Conservation (phyloP, 2,329 filamentous ascomycete species). For the Sporothrix variecibatus region DNA sequence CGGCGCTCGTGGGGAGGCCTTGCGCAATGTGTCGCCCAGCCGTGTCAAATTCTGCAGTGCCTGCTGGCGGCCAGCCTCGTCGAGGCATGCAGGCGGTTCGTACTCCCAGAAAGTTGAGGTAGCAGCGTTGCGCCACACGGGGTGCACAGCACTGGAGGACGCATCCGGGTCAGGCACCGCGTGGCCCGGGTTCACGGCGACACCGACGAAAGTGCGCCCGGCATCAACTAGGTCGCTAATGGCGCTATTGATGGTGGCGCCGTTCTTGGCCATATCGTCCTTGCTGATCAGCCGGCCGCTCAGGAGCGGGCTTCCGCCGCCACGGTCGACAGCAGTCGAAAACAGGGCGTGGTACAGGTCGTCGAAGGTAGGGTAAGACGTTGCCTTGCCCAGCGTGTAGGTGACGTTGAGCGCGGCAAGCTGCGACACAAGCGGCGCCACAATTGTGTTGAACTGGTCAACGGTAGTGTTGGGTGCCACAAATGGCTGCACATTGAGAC, state of each 20-base stretch:
- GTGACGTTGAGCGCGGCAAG: constrained; percentile 42
- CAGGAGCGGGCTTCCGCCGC: constrained; percentile 41
- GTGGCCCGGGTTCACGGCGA: constrained; percentile 27
- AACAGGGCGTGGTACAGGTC: constrained; percentile 40
- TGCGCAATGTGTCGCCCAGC: constrained; percentile 24
- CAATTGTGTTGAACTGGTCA: constrained; percentile 31
- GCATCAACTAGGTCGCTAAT: constrained; percentile 35
- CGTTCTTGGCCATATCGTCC: constrained; percentile 41
- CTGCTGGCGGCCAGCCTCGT: not conserved
- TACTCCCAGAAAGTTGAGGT: constrained; percentile 18
- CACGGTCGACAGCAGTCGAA: constrained; percentile 24
- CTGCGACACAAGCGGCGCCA: constrained; percentile 35
- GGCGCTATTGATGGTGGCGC: constrained; percentile 40
- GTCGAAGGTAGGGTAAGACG: constrained; percentile 38
- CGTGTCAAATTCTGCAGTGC: constrained; percentile 18
- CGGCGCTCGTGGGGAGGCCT: constrained; percentile 22
- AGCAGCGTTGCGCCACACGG: constrained; percentile 26
- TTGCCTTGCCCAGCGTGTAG: constrained; percentile 34
- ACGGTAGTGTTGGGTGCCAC: constrained; percentile 42
- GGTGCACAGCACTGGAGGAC: constrained; percentile 24
- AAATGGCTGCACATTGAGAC: constrained; percentile 44
- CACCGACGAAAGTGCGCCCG: constrained; percentile 26
- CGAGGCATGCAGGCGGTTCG: constrained; percentile 9
- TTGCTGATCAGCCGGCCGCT: constrained; percentile 44
- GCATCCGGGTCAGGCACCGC: constrained; percentile 20